Conservation (phyloP, 768 basidiomycete genomes). For the Leccinum pellstonianum region DNA sequence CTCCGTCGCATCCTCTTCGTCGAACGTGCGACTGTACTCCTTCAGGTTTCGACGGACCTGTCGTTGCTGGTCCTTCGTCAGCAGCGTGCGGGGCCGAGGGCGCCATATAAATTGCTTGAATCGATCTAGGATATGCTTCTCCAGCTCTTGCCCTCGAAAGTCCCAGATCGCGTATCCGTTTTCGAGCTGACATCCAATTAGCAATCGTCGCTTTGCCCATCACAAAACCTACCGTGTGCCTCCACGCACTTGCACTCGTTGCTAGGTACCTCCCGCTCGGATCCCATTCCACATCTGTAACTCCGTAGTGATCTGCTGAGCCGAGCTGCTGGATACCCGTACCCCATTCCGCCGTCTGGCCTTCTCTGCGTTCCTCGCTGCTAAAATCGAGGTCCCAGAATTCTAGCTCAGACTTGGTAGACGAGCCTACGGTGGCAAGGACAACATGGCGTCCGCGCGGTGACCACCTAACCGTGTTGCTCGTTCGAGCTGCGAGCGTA, state of each 20-base stretch:
- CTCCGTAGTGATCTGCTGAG: slow-evolving; percentile 91
- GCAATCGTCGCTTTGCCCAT: slow-evolving; percentile 1
- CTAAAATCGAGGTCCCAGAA: slow-evolving; percentile 99
- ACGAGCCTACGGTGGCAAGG: slow-evolving; percentile 92
- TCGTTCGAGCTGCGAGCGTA: slow-evolving; percentile 76
- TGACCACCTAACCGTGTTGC: slow-evolving; percentile 95
- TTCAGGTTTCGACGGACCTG: slow-evolving; percentile 84
- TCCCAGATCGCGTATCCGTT: slow-evolving; percentile 98
- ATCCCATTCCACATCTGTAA: slow-evolving; percentile 99
- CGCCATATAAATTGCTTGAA: slow-evolving; percentile 99
- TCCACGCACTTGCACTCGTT: slow-evolving; percentile 94
- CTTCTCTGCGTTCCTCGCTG: slow-evolving; percentile 50
- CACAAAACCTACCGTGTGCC: slow-evolving; percentile 69
- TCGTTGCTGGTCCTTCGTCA: slow-evolving; percentile 86
- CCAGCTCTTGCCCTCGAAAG: slow-evolving; percentile 95
- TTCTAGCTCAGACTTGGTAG: slow-evolving; percentile 94
- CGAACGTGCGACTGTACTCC: slow-evolving; percentile 89
- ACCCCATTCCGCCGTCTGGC: slow-evolving; percentile 70
- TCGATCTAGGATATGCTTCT: slow-evolving; percentile 83
- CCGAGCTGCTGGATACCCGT: slow-evolving; percentile 82
- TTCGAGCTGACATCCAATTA: slow-evolving; percentile 64
- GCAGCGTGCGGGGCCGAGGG: slow-evolving; percentile 85
- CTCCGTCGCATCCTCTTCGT: slow-evolving; percentile 95
- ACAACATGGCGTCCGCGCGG: slow-evolving; percentile 95
- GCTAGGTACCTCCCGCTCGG: slow-evolving; percentile 92